Conservation (phyloP, 2,329 filamentous ascomycete genomes). For the Hypoxylon sp. region DNA sequence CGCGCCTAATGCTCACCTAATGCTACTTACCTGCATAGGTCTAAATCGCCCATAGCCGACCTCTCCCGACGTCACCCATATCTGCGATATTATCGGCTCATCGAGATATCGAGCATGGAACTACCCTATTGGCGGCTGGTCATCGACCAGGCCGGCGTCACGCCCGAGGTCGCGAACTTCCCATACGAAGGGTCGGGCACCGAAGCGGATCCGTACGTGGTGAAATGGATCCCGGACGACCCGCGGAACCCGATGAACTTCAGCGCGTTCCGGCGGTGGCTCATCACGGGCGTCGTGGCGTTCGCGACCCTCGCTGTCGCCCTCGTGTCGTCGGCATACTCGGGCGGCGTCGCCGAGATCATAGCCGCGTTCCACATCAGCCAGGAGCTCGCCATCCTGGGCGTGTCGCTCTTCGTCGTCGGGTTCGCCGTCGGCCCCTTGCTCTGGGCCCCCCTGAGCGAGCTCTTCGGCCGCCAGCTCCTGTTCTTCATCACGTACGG, state of each 20-base stretch:
- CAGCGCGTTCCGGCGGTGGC: slow-evolving; percentile 72
- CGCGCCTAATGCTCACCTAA: background rate
- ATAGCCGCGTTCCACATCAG: slow-evolving; percentile 67
- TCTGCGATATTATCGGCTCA: background rate
- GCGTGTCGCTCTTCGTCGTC: slow-evolving; percentile 68
- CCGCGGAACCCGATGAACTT: slow-evolving; percentile 76
- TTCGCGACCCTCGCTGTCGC: slow-evolving; percentile 76
- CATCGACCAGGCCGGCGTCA: slow-evolving; percentile 69
- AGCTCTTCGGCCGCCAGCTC: slow-evolving; percentile 69
- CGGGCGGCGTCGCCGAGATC: slow-evolving; percentile 68
- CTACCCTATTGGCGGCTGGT: slow-evolving; percentile 52
- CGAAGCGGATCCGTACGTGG: slow-evolving; percentile 74
- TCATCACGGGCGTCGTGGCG: slow-evolving; percentile 72
- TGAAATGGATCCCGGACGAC: slow-evolving; percentile 77
- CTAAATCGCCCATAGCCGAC: background rate
- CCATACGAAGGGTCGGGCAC: slow-evolving; percentile 72
- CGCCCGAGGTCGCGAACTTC: slow-evolving; percentile 60
- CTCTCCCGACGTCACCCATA: background rate
- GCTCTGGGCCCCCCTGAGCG: slow-evolving; percentile 73
- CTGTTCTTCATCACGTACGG: slow-evolving; percentile 67
- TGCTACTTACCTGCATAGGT: background rate
- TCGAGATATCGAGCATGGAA: background rate
- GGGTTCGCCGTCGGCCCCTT: slow-evolving; percentile 65
- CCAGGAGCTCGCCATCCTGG: slow-evolving; percentile 62
- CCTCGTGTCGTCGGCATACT: slow-evolving; percentile 76